phyloP scores from a whole-genome alignment of 1,284 basidiomycete species.

The Xerocomus nothofagi region DNA sequence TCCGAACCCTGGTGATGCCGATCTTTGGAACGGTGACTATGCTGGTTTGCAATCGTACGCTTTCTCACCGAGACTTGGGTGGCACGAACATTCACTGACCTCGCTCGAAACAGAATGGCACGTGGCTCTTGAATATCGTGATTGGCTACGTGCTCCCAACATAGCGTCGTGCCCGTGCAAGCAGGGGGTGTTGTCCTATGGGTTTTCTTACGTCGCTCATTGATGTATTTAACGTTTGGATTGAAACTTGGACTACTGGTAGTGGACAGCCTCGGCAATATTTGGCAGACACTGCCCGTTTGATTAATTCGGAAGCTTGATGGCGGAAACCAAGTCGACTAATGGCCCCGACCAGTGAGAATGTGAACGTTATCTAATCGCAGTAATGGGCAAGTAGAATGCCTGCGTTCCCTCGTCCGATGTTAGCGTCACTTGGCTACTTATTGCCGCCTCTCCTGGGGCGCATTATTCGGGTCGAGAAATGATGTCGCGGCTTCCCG shows the following conservation, averaged over 20 bases:
- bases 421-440: not conserved
- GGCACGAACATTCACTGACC: not conserved
- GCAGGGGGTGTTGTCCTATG: not conserved
- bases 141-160: not conserved
- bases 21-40: conserved; percentile 51
- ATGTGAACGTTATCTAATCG: conserved; percentile 20
- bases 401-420: too few species aligned
- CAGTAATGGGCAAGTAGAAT: too few species aligned
- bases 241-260: too few species aligned
- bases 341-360: not conserved
- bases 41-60: conserved; percentile 36
- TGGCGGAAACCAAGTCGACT: not conserved
- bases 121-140: conserved; percentile 8
- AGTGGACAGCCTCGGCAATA: too few species aligned
- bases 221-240: not conserved
- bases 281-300: too few species aligned
- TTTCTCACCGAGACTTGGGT: not conserved
- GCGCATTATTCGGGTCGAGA: not conserved
- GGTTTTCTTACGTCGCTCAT: too few species aligned
- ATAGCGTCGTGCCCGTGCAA: not conserved
- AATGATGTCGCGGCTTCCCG: conserved; percentile 31
- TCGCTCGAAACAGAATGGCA: conserved; percentile 21
- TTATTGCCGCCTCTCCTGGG: not conserved
- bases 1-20: conserved; percentile 55
- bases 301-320: too few species aligned